Evolutionary conservation across 768 basidiomycete species (phyloP), one percentile per base, ranked within the genome.

Genomic region (Hortiboletus campestris): DNA sequence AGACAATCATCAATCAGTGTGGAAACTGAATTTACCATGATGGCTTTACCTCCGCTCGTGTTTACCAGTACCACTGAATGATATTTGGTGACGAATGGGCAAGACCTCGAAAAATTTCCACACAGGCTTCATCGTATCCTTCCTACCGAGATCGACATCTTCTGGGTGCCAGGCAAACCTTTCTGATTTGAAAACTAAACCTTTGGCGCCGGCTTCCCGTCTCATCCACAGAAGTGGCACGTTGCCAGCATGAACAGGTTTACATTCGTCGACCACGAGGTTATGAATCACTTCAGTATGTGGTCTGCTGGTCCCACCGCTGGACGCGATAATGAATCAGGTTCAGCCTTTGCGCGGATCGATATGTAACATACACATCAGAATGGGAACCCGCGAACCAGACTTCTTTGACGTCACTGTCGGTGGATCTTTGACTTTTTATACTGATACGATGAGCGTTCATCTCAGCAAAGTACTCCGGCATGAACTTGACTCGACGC

Each of bases 401-500:
- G 14, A 60, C 46, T 43, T 60, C 60, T 38, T 60, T 42, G 2
- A 61, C 39, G 5, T 60, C 58, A 17, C 45, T 20, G 25, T 32
- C 10, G 13, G 40, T 5, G 10, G n/a, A 0, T 28, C 19, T 57
- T 8, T 16, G 39, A 39, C 31, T 49, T 46, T 7, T 31, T 29
- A 51, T 7, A 0, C 14, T 22, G n/a, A 22, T 25, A n/a, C 7
- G 29, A 36, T 53, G 58, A 5, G 55, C 44, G 40, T 63, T 72
- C 59, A 60, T 60, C 55, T 73, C 65, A 10, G 61, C 59, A 38
- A 70, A 54, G 47, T 75, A 74, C n/a, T 67, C 51, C 16, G 78
- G 74, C 59, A 83, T 80, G 66, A 85, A 85, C 66, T 83, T 84
- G 49, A 79, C 72, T 1, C 83, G 76, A 1, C 73, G 79, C 50